A percentile compares a stretch with the other conserved stretches of the same genome.
Evolutionary conservation across 495 filamentous ascomycete genomes (phyloP).

Genomic region (Hypoxylon cercidicola): DNA sequence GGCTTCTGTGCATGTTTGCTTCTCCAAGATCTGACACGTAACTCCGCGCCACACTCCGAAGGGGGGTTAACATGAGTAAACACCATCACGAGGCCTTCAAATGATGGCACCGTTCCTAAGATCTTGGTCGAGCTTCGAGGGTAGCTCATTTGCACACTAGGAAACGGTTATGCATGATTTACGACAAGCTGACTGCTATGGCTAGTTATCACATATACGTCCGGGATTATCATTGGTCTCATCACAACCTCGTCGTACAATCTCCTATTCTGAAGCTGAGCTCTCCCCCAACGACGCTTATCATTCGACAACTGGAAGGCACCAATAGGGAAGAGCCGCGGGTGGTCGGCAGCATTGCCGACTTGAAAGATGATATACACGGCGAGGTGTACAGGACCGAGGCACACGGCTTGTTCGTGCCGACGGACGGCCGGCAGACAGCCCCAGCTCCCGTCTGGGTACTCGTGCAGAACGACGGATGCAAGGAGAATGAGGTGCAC

Average conservation of each 20-base stretch:
- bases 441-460: slow-evolving; percentile 36
- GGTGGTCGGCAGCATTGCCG: slow-evolving; percentile 7
- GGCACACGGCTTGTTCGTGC: slow-evolving; percentile 46
- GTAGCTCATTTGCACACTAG: neutral
- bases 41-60: neutral
- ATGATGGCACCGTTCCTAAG: neutral
- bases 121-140: neutral
- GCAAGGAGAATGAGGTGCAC: slow-evolving; percentile 18
- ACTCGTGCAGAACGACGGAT: slow-evolving; percentile 17
- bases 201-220: slow-evolving; percentile 28
- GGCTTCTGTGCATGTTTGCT: slow-evolving; percentile 9
- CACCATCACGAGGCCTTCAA: neutral
- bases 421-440: slow-evolving; percentile 8
- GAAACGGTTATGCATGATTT: slow-evolving; percentile 6
- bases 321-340: slow-evolving; percentile 33
- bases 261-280: slow-evolving; percentile 25
- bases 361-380: slow-evolving; percentile 29
- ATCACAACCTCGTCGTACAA: slow-evolving; percentile 33
- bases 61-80: neutral
- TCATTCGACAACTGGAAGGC: slow-evolving; percentile 32
- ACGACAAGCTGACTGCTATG: slow-evolving; percentile 11
- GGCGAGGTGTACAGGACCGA: slow-evolving; percentile 21
- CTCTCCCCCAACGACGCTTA: neutral
- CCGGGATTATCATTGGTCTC: slow-evolving; percentile 34
- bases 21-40: neutral